Percentiles rank a stretch among this genome's conserved stretches.
Conservation (phyloP, 2,329 filamentous ascomycete species). For the Dryadomyces quercus-mongolicae region DNA sequence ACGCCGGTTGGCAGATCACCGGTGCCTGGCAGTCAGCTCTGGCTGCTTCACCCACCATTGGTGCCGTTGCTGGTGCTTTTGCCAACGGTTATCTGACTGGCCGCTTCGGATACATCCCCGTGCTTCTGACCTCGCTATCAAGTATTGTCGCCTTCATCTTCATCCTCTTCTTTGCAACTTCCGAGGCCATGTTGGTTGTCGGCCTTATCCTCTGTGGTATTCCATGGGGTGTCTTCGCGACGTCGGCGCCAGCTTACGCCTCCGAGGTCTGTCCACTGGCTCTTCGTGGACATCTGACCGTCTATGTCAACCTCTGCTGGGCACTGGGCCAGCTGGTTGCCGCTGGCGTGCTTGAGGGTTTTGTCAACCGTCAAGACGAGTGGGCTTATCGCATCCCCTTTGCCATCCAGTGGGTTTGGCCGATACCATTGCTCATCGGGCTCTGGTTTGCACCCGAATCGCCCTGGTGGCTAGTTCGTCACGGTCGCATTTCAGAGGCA, state of each 20-base stretch:
- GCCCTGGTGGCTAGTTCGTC: constrained; percentile 20
- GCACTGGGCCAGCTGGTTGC: constrained; percentile 10
- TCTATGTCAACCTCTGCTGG: constrained; percentile 19
- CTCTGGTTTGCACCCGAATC: constrained; percentile 7
- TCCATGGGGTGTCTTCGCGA: constrained; percentile 8
- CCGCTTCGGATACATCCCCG: constrained; percentile 35
- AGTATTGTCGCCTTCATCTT: constrained; percentile 38
- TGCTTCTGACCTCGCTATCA: constrained; percentile 32
- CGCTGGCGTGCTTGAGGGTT: constrained; percentile 6
- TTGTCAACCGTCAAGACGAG: constrained; percentile 9
- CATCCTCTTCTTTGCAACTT: constrained; percentile 36
- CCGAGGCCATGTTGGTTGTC: constrained; percentile 31
- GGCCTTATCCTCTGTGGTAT: constrained; percentile 30
- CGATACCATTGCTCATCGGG: constrained; percentile 3
- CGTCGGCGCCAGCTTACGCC: constrained; percentile 22
- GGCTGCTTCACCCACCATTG: constrained; percentile 29
- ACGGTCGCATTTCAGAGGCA: constrained; percentile 28
- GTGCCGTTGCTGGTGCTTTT: constrained; percentile 43
- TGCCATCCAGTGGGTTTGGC: constrained; percentile 7
- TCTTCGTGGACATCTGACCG: constrained; percentile 37
- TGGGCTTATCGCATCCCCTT: constrained; percentile 8
- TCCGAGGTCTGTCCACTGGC: constrained; percentile 36
- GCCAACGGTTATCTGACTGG: constrained; percentile 41
- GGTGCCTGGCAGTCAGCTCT: constrained; percentile 46
- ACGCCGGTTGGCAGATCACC: constrained; percentile 29